phyloP scores from a whole-genome alignment of 352 stramenopile genomes.

The Saprolegnia parasitica region DNA sequence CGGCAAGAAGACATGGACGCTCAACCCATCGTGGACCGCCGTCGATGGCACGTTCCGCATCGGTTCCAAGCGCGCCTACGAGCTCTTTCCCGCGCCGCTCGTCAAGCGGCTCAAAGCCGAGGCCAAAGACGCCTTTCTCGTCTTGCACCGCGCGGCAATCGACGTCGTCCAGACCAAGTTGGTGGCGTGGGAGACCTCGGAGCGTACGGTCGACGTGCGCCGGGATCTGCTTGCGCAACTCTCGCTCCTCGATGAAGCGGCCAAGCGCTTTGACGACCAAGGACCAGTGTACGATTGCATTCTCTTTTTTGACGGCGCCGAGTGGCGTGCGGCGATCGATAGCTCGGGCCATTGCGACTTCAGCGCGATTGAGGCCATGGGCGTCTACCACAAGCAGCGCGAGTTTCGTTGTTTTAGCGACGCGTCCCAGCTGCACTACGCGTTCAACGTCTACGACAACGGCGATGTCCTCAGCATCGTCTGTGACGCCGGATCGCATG shows the following conservation, averaged over 20 bases:
- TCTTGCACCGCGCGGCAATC: slow-evolving; percentile 52
- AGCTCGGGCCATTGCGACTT: slow-evolving; percentile 80
- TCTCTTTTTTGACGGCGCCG: slow-evolving; percentile 77
- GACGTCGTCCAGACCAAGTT: slow-evolving; percentile 62
- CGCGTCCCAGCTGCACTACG: slow-evolving; percentile 91
- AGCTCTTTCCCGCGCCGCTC: slow-evolving; percentile 83
- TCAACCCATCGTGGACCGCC: slow-evolving; percentile 65
- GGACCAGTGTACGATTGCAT: slow-evolving; percentile 91
- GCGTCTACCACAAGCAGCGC: slow-evolving; percentile 64
- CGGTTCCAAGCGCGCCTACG: slow-evolving; percentile 76
- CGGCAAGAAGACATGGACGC: slow-evolving; percentile 44
- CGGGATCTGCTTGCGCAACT: slow-evolving; percentile 81
- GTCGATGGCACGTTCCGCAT: slow-evolving; percentile 59
- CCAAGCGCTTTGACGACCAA: slow-evolving; percentile 80
- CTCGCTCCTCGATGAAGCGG: slow-evolving; percentile 60
- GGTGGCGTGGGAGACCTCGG: slow-evolving; percentile 36
- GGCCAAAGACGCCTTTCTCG: slow-evolving; percentile 69
- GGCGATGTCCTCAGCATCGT: slow-evolving; percentile 91
- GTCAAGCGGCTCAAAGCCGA: slow-evolving; percentile 66
- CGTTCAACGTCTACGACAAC: slow-evolving; percentile 93
- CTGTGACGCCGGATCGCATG: slow-evolving; percentile 89
- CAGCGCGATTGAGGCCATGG: slow-evolving; percentile 48
- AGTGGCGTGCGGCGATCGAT: slow-evolving; percentile 86
- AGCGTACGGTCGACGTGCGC: slow-evolving; percentile 37
- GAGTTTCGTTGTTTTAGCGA: slow-evolving; percentile 85